Evolutionary conservation across 2,329 filamentous ascomycete species (phyloP).

Genomic region (Aspergillus sp.): DNA sequence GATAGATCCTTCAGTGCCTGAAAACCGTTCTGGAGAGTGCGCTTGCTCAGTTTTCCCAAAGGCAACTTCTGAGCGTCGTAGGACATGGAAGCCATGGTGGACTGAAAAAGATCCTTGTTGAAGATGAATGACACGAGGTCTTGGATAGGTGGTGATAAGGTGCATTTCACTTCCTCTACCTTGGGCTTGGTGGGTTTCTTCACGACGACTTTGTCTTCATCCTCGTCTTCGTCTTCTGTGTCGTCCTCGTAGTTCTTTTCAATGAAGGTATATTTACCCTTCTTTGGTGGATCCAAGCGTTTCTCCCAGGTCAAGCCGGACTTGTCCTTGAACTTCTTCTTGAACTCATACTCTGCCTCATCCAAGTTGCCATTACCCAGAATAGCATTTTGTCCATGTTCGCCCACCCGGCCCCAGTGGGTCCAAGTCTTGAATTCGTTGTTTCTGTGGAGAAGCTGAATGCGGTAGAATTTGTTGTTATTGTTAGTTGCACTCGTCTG

Average conservation of each 20-base stretch:
- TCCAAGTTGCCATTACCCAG: conserved; percentile 43
- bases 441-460: conserved; percentile 59
- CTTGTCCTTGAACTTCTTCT: conserved; percentile 61
- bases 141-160: conserved; percentile 62
- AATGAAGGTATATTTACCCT: conserved; percentile 72
- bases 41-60: conserved; percentile 79
- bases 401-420: conserved; percentile 76
- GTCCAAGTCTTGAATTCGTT: conserved; percentile 65
- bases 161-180: conserved; percentile 54
- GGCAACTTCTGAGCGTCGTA: conserved; percentile 68
- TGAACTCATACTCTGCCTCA: conserved; percentile 48
- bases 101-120: conserved; percentile 70
- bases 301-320: conserved; percentile 55
- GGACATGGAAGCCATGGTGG: conserved; percentile 48
- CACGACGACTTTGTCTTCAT: conserved; percentile 19
- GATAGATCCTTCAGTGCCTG: conserved; percentile 75
- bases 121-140: conserved; percentile 79
- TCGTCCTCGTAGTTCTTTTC: conserved; percentile 75
- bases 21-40: conserved; percentile 73
- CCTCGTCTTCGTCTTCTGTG: conserved; percentile 52
- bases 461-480: conserved; percentile 80
- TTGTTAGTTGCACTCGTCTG: conserved; percentile 72
- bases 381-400: conserved; percentile 49
- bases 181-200: conserved; percentile 40
- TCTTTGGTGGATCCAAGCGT: conserved; percentile 52